Base-by-base conservation (phyloP, 495 filamentous ascomycete species). In the Staphylotrichum tortipilum region DNA sequence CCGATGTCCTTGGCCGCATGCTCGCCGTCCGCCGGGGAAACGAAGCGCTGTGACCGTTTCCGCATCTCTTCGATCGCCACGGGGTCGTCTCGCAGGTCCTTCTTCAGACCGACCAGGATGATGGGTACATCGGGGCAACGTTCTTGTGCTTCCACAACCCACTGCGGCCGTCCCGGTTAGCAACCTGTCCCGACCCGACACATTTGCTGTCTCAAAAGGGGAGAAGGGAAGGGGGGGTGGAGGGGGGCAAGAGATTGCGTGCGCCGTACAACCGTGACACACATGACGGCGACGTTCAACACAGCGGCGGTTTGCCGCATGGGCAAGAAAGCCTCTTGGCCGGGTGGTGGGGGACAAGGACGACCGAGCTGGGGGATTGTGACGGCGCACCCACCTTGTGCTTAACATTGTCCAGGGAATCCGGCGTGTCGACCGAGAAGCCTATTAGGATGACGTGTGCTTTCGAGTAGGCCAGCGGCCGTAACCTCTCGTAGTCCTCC, bases 371-470 rank as follows among this genome's bases (percentile, higher is more conserved):
- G 35, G 37, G 26, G 12, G 42, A n/a, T 42, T n/a, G n/a, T n/a
- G n/a, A n/a, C n/a, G n/a, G n/a, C n/a, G n/a, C n/a, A 71, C 80
- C 46, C 54, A 89, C 88, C 81, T 94, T 99, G 67, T 94, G 88
- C 68, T 92, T 94, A 51, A 99, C 92, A 71, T 99, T 99, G 65
- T 96, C 91, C 35, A 99, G 73, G 3, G 89, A 95, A 71, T 99
- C 92, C 23, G 91, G 92, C 10, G 89, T 90, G 63, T 96, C 92
- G 66, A 97, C 78, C 18, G 91, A 84, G 63, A 96, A 99, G 24
- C 89, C 94, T 69, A 99, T 95, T 49, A 99, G 74, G 51, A 99
- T 85, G 53, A 99, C 90, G 69, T 99, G 92, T 43, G 92, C 92
- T 76, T 95, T 94, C 29, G 92, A 85, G 69, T 99, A 99, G 42